Evolutionary conservation across 371 early-diverging fungal genomes (phyloP).

Genomic region (Gilbertella persicaria): DNA sequence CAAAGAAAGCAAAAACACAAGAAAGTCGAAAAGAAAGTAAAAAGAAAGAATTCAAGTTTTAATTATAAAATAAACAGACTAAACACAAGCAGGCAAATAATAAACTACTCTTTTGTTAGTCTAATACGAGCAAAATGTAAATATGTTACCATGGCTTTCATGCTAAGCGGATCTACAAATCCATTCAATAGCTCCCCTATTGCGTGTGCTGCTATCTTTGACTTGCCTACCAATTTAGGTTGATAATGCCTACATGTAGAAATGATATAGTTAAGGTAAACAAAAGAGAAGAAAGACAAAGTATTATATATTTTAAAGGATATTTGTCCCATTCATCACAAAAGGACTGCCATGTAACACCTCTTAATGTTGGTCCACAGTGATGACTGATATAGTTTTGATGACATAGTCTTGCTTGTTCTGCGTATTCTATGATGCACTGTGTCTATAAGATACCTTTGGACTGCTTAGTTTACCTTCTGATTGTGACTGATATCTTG

Average conservation of each 20-base stretch:
- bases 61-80: slow-evolving; percentile 23
- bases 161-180: slow-evolving; percentile 15
- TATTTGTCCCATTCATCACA: slow-evolving; percentile 26
- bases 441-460: background rate
- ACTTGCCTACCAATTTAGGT: background rate
- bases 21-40: slow-evolving; percentile 55
- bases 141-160: slow-evolving; percentile 21
- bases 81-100: slow-evolving; percentile 9
- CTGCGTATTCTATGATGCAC: slow-evolving; percentile 6
- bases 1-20: slow-evolving; percentile 69
- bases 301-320: slow-evolving; percentile 3
- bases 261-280: background rate
- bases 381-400: slow-evolving; percentile 9
- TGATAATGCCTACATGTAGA: slow-evolving; percentile 12
- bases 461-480: background rate
- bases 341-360: slow-evolving; percentile 10
- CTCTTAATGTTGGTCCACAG: slow-evolving; percentile 19
- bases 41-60: slow-evolving; percentile 79
- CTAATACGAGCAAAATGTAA: background rate
- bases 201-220: slow-evolving; percentile 15
- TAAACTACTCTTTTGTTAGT: background rate
- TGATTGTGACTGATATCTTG: background rate
- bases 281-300: background rate
- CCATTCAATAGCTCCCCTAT: slow-evolving; percentile 22
- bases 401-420: slow-evolving; percentile 11